Evolutionary conservation across 2,329 filamentous ascomycete genomes (phyloP).

Genomic region (Aciculosporium take): DNA sequence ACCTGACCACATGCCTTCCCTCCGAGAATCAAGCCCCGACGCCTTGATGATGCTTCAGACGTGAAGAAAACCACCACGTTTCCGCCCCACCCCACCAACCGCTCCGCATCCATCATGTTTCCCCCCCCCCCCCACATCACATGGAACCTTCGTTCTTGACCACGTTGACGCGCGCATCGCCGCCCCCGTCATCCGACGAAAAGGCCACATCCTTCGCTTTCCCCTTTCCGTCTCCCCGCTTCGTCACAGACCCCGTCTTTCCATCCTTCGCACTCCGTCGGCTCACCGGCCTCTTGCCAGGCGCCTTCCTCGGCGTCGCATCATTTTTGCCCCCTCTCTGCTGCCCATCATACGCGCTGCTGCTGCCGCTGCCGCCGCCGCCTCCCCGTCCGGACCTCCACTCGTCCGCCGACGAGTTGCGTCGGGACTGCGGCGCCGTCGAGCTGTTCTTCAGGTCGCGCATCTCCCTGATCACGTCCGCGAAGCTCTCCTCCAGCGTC

Average conservation of each 20-base stretch:
- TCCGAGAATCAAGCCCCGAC: background rate
- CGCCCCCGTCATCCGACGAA: constrained; percentile 21
- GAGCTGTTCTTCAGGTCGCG: constrained; percentile 42
- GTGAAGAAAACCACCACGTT: background rate
- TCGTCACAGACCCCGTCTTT: constrained; percentile 15
- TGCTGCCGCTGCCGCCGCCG: constrained; percentile 19
- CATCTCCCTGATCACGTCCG: constrained; percentile 73
- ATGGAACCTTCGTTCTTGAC: constrained; percentile 23
- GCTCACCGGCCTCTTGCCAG: constrained; percentile 21
- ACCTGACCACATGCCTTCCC: background rate
- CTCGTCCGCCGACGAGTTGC: constrained; percentile 36
- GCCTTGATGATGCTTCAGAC: background rate
- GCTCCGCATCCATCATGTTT: background rate
- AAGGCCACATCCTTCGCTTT: constrained; percentile 34
- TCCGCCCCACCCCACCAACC: background rate
- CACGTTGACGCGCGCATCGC: constrained; percentile 18
- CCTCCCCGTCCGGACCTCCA: constrained; percentile 18
- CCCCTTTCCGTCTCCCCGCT: constrained; percentile 22
- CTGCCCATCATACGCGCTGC: constrained; percentile 18
- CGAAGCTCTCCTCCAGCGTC: constrained; percentile 79
- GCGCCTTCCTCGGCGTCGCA: constrained; percentile 14
- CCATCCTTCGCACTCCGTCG: constrained; percentile 29
- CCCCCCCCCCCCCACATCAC: constrained; percentile 11
- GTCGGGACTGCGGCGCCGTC: constrained; percentile 32
- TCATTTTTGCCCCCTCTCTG: constrained; percentile 16